Evolutionary conservation across 345 rosid species (phyloP).

Genomic region (Eucalyptus victrix): DNA sequence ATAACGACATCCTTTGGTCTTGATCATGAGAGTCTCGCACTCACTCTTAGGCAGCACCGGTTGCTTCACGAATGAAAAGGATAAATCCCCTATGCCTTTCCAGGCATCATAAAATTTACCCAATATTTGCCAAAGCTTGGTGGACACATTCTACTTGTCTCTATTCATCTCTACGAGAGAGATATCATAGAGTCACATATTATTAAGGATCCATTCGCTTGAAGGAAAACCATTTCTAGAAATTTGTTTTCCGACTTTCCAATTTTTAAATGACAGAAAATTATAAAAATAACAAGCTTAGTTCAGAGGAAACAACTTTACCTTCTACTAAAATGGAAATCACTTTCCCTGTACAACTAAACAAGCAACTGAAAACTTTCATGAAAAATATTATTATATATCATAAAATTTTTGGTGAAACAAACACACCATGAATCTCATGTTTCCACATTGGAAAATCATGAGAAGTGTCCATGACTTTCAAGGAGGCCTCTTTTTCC

Average conservation of each 20-base stretch:
- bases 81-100: neutral
- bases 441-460: neutral
- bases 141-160: neutral
- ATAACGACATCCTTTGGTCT: neutral
- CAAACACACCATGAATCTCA: neutral
- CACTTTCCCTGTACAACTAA: too few relatives aligned
- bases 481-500: neutral
- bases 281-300: too few relatives aligned
- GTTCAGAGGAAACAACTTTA: neutral
- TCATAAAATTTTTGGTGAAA: neutral
- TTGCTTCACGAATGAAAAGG: neutral
- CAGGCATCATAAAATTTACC: neutral
- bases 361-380: too few relatives aligned
- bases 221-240: too few relatives aligned
- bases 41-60: neutral
- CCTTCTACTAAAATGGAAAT: neutral
- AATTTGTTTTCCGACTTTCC: neutral
- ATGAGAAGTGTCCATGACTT: neutral
- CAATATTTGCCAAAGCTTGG: neutral
- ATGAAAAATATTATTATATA: neutral
- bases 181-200: neutral
- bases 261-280: neutral
- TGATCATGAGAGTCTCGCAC: neutral
- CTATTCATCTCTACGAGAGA: neutral
- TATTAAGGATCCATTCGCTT: neutral